phyloP scores from a whole-genome alignment of 768 basidiomycete species.

The Coprinopsis marcescibilis region DNA sequence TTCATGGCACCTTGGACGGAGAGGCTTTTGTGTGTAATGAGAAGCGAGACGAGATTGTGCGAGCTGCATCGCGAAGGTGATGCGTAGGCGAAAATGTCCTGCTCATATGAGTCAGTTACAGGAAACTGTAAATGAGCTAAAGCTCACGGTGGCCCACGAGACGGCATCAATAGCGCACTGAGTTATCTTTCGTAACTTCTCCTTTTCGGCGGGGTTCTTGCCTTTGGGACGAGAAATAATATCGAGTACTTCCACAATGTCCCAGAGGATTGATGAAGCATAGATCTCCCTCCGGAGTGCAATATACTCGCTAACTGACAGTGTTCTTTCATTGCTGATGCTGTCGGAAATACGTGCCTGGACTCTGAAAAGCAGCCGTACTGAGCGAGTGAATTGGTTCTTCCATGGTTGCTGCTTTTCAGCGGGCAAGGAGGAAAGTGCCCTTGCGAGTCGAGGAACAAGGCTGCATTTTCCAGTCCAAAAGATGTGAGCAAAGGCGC shows the following conservation, averaged over 20 bases:
- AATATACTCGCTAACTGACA: conserved; percentile 44
- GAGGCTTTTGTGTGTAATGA: conserved; percentile 6
- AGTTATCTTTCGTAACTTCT: conserved; percentile 28
- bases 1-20: conserved; percentile 12
- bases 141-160: conserved; percentile 24
- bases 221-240: conserved; percentile 34
- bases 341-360: conserved; percentile 24
- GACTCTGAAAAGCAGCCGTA: conserved; percentile 29
- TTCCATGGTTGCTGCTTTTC: conserved; percentile 34
- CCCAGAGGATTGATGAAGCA: conserved; percentile 44
- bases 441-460: conserved; percentile 10
- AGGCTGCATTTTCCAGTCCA: neutral
- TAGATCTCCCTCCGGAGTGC: conserved; percentile 39
- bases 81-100: conserved; percentile 9
- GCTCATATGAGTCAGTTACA: neutral
- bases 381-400: conserved; percentile 32
- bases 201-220: conserved; percentile 14
- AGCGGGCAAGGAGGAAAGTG: conserved; percentile 28
- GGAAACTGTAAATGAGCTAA: neutral
- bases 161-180: conserved; percentile 44
- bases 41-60: conserved; percentile 9
- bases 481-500: neutral
- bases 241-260: conserved; percentile 47
- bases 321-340: conserved; percentile 22
- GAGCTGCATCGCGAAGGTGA: neutral